phyloP scores from a whole-genome alignment of 2,329 filamentous ascomycete genomes.

The Colletotrichum sp. region DNA sequence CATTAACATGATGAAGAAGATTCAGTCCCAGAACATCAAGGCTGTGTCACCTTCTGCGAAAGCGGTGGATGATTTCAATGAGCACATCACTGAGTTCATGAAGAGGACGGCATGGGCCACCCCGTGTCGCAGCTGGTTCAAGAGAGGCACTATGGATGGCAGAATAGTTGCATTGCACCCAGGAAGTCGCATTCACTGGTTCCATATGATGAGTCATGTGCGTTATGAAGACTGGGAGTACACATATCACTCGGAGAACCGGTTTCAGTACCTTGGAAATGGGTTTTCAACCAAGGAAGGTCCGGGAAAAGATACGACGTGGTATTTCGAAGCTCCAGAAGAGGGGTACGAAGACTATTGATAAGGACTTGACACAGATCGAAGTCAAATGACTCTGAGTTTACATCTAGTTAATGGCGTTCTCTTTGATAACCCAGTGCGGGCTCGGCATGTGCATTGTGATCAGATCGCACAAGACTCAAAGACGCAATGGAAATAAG shows the following conservation, averaged over 20 bases:
- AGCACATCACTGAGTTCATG: background rate
- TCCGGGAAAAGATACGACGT: background rate
- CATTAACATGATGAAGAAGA: background rate
- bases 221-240: background rate
- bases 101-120: background rate
- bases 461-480: background rate
- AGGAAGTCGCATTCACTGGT: background rate
- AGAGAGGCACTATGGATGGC: background rate
- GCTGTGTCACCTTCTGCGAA: rapidly evolving
- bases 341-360: background rate
- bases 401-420: background rate
- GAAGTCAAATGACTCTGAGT: background rate
- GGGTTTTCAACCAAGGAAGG: background rate
- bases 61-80: background rate
- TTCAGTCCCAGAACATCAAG: background rate
- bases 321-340: background rate
- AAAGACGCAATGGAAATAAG: background rate
- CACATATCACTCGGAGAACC: background rate
- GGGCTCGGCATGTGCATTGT: background rate
- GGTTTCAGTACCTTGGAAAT: background rate
- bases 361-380: background rate
- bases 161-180: background rate
- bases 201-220: background rate
- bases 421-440: background rate
- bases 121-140: background rate